Evolutionary conservation across 2,329 filamentous ascomycete genomes (phyloP), one percentile per base, ranked within the genome.

Genomic region (Pezicula rhizophila): DNA sequence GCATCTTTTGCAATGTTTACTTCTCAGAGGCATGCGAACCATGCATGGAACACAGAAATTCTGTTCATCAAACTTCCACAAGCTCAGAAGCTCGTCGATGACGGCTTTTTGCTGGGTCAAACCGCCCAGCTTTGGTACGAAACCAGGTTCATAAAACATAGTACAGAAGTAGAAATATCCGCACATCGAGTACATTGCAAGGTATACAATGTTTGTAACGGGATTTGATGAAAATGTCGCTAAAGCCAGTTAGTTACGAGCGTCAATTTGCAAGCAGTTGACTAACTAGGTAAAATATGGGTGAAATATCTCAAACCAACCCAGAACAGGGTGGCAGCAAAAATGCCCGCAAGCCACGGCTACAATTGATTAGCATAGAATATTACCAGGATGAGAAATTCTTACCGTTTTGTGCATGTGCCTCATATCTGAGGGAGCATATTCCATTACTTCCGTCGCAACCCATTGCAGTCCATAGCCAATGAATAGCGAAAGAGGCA

Each of bases 31-130:
- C 57, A 87, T 92, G 47, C 92, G 81, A 58, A 95, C 88, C 91
- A 97, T 95, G 71, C 93, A 99, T 42, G 82, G 82, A 25, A 95
- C 84, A 67, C 93, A 99, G 63, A 97, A 99, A 66, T 96, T 92
- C 52, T 84, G 76, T 64, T 96, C 92, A 63, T 99, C 91, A 66
- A 92, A 99, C 62, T 89, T 93, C 82, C 89, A 93, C 56, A 83
- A 66, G 50, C 81, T 78, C 54, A 99, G 78, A 7, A 99, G 77
- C 57, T 96, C 88, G 55, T 95, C 87, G 58, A 99, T 95, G 50
- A 87, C 84, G 37, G 84, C 83, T 66, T 92, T 90, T 67, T 96
- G 92, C 65, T 95, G 87, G 23, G 88, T 89, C 48, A 95, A 85
- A 57, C 91, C 92, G 49, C 85, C 85, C 60, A 91, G 79, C 67